Percentiles rank a stretch among this genome's conserved stretches.
These are phyloP conservation scores for Suhomyces ambrosiae DNA, from an alignment of 1,139 yeast genomes.

Conservation along the genomic window DNA sequence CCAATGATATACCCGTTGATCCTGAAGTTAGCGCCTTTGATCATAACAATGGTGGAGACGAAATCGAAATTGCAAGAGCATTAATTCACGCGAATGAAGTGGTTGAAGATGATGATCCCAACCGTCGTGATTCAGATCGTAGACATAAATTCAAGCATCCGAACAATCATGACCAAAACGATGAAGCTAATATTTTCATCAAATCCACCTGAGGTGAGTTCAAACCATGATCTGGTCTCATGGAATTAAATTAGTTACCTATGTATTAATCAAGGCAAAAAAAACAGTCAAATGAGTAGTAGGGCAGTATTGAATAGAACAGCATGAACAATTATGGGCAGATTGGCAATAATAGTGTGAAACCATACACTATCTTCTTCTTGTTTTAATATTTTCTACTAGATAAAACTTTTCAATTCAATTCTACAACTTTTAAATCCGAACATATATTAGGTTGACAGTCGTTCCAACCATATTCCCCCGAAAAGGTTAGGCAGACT, in stretches of 20 bases:
- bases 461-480: constrained; percentile 15
- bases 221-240: too few relatives aligned
- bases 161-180: constrained; percentile 11
- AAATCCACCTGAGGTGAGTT: too few relatives aligned
- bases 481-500: constrained; percentile 14
- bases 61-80: constrained; percentile 67
- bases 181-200: constrained; percentile 33
- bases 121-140: constrained; percentile 3
- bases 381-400: too few relatives aligned
- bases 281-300: too few relatives aligned
- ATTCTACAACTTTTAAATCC: not conserved
- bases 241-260: too few relatives aligned
- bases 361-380: too few relatives aligned
- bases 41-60: constrained; percentile 50
- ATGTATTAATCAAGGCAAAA: too few relatives aligned
- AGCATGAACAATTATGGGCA: too few relatives aligned
- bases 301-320: too few relatives aligned
- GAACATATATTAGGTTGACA: constrained; percentile 1
- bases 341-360: too few relatives aligned
- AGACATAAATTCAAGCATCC: constrained; percentile 9
- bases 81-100: constrained; percentile 62
- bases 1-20: constrained; percentile 50
- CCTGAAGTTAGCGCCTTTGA: constrained; percentile 61
- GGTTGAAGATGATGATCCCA: constrained; percentile 18
- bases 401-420: too few relatives aligned